Evolutionary conservation across 805 yeast species (phyloP), one percentile per base, ranked within the genome.

Genomic region (Geotrichum ghanense): DNA sequence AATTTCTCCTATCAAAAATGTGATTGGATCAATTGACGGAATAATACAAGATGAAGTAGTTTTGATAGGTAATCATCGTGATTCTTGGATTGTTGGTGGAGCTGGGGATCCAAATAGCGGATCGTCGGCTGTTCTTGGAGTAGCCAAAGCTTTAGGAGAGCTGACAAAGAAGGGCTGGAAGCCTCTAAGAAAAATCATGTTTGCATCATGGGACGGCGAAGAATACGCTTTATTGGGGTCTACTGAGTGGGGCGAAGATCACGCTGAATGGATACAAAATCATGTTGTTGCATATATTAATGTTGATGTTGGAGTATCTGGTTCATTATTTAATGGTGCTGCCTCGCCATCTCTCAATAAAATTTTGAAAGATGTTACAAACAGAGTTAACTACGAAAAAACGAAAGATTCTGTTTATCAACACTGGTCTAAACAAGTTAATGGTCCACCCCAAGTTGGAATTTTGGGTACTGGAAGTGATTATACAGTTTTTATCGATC

Each of bases 171-270:
- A 52, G 14, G 87, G 86, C 6, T 85, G 89, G 89, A 74, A 72
- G 56, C 94, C 94, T 9, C 60, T 74, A 44, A 68, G 92, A 56
- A 76, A 88, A 0, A 79, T 86, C 21, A 70, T 76, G 46, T 68
- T 86, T 42, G 81, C 81, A 0, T 78, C 84, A 23, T 86, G 88
- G 88, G 95, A 86, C 62, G 94, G 85, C 27, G 88, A 79, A 53
- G 86, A 80, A 56, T 75, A 74, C 51, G 90, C 83, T 0, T 65
- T 78, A 46, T 53, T 85, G 24, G 95, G 95, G 1, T 78, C 88
- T 0, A 80, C 92, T 0, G 92, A 85, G 56, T 83, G 72, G 66
- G 87, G 81, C 3, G 90, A 83, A 59, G 77, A 76, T 46, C 67
- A 75, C 47, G 71, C 70, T 2, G 57, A 66, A 22, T 56, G 56